Conservation (phyloP, 306 rosid genomes). For the Acacia acuminata region DNA sequence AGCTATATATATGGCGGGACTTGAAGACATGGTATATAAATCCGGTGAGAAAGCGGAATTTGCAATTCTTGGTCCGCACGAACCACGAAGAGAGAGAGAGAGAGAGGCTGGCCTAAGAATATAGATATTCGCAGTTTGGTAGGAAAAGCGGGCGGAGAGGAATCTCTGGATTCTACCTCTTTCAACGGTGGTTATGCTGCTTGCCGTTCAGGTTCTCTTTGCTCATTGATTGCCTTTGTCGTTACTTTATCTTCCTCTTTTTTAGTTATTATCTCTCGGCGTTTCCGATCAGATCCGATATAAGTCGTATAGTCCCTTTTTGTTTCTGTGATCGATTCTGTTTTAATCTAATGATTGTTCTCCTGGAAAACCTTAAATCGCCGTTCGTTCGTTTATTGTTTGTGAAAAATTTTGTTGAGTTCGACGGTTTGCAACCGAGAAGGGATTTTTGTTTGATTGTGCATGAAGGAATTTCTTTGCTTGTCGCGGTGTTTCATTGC, state of each 20-base stretch:
- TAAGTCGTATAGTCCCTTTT: conserved; percentile 11
- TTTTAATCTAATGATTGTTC: not conserved
- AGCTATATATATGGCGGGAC: conserved; percentile 20
- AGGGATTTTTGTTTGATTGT: not conserved
- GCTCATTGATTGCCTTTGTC: not conserved
- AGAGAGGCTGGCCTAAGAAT: not conserved
- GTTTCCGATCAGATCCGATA: conserved; percentile 35
- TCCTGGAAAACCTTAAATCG: not conserved
- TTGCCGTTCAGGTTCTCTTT: conserved; percentile 62
- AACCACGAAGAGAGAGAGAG: not conserved
- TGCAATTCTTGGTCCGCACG: conserved; percentile 27
- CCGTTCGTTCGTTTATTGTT: not conserved
- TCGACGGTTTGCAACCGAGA: not conserved
- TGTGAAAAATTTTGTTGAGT: not conserved
- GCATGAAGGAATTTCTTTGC: not conserved
- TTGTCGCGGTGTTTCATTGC: not conserved
- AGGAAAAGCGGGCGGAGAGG: conserved; percentile 20
- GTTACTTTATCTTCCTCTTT: not conserved
- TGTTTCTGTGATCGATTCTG: not conserved
- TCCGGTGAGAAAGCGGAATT: conserved; percentile 25
- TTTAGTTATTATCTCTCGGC: not conserved
- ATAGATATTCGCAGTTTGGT: conserved; percentile 34
- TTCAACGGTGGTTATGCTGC: conserved; percentile 94
- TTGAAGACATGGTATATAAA: conserved; percentile 27
- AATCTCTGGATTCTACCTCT: conserved; percentile 87